Evolutionary conservation across 495 filamentous ascomycete species (phyloP).

Genomic region (Bombardia bombarda): DNA sequence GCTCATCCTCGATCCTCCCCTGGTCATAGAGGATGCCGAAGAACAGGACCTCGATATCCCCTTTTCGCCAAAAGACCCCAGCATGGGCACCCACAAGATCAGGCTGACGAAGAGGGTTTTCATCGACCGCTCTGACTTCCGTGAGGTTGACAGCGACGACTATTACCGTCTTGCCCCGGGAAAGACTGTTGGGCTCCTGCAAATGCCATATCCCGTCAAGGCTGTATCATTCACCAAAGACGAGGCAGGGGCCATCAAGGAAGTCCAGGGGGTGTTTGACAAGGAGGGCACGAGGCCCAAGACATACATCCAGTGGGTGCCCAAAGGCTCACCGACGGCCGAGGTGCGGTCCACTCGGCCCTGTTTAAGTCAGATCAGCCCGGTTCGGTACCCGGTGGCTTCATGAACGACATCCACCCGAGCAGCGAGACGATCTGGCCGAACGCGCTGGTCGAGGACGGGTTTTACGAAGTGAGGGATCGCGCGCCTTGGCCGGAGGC

Average conservation of each 20-base stretch:
- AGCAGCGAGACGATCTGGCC: constrained; percentile 67
- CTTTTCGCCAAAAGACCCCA: constrained; percentile 63
- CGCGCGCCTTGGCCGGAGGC: constrained; percentile 74
- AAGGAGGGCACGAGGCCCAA: constrained; percentile 68
- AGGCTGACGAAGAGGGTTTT: constrained; percentile 74
- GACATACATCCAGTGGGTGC: constrained; percentile 82
- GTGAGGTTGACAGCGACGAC: constrained; percentile 67
- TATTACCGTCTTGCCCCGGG: constrained; percentile 88
- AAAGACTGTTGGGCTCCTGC: constrained; percentile 75
- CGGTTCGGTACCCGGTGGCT: constrained; percentile 57
- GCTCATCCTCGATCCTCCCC: constrained; percentile 69
- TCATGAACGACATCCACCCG: constrained; percentile 70
- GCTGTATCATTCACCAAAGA: constrained; percentile 67
- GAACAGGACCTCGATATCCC: constrained; percentile 57
- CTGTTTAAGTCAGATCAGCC: constrained; percentile 80
- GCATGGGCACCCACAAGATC: constrained; percentile 44
- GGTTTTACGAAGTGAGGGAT: constrained; percentile 61
- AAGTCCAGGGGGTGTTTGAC: constrained; percentile 53
- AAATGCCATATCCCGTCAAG: constrained; percentile 69
- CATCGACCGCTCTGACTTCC: constrained; percentile 85
- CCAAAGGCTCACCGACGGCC: constrained; percentile 51
- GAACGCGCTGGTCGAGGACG: constrained; percentile 69
- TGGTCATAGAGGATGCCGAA: constrained; percentile 62
- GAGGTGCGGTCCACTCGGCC: constrained; percentile 68
- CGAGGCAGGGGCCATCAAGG: constrained; percentile 55